Conservation (phyloP, 2,329 filamentous ascomycete species). For the Cercospora brassicicola region DNA sequence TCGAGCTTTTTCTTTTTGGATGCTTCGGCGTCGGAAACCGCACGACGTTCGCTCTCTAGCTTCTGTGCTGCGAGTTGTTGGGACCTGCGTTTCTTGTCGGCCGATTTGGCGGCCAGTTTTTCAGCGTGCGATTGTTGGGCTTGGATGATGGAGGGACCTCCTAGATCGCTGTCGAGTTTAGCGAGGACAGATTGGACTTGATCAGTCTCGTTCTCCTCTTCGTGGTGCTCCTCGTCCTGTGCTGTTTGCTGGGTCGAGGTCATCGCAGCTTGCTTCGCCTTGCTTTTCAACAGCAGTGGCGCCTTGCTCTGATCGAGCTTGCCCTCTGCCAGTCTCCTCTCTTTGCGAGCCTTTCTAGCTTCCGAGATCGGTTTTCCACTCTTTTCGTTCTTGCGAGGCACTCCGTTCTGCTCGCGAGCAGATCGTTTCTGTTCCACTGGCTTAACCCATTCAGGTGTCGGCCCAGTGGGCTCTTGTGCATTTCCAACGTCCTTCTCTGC, state of each 20-base stretch:
- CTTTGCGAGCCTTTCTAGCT: conserved; percentile 3
- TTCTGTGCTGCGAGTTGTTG: conserved; percentile 13
- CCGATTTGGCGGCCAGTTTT: conserved; percentile 10
- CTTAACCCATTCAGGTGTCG: conserved; percentile 6
- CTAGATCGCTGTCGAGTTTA: conserved; percentile 28
- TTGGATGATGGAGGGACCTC: conserved; percentile 16
- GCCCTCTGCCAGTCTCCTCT: conserved; percentile 1
- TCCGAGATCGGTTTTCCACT: background rate
- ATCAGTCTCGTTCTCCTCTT: conserved; percentile 5
- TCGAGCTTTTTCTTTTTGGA: conserved; percentile 39
- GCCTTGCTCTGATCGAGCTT: background rate
- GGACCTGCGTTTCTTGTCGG: conserved; percentile 13
- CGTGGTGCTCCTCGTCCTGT: background rate
- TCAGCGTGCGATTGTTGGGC: conserved; percentile 9
- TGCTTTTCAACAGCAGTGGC: background rate
- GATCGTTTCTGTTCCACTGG: conserved; percentile 4
- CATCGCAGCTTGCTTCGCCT: background rate
- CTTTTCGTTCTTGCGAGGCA: background rate
- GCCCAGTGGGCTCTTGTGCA: background rate
- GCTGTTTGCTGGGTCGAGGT: background rate
- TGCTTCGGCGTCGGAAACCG: background rate
- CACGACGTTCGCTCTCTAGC: conserved; percentile 8
- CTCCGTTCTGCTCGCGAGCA: background rate
- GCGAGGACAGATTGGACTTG: conserved; percentile 23
- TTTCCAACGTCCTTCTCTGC: background rate